phyloP scores from a whole-genome alignment of 305 asterid genomes.

The Nicotiana rustica region DNA sequence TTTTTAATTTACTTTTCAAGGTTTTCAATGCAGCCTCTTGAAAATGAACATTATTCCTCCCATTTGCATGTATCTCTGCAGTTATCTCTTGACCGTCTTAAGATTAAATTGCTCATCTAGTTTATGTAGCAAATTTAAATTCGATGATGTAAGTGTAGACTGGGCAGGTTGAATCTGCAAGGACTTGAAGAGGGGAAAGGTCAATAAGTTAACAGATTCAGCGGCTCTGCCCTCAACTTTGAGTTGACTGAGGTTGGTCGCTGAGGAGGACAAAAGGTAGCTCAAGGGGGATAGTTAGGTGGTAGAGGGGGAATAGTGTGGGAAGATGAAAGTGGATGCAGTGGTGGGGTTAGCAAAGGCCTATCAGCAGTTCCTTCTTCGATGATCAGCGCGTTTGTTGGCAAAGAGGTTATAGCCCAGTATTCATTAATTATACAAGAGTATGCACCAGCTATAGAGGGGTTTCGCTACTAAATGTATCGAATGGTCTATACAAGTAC shows the following conservation, averaged over 20 bases:
- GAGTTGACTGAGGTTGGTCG: slow-evolving; percentile 24
- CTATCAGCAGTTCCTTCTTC: not conserved
- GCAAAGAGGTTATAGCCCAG: slow-evolving; percentile 8
- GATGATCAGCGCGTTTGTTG: not conserved
- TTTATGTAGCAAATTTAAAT: slow-evolving; percentile 5
- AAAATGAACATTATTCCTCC: not conserved
- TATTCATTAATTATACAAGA: not conserved
- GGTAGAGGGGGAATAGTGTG: not conserved
- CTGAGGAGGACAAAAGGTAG: not conserved
- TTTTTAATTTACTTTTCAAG: not conserved
- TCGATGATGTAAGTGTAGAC: not conserved
- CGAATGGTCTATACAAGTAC: not conserved
- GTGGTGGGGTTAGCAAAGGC: not conserved
- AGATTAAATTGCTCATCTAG: not conserved
- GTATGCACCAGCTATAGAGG: not conserved
- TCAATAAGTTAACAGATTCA: slow-evolving; percentile 10
- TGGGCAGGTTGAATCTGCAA: slow-evolving; percentile 17
- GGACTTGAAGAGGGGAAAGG: slow-evolving; percentile 16
- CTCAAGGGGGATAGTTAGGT: slow-evolving; percentile 8
- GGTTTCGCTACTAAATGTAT: not conserved
- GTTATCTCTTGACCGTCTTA: not conserved
- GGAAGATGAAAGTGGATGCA: slow-evolving; percentile 13
- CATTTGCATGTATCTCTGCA: not conserved
- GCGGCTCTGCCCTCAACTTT: not conserved
- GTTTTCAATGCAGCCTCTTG: not conserved